Evolutionary conservation across 2,329 filamentous ascomycete genomes (phyloP), one percentile per base, ranked within the genome.

Genomic region (Coleophoma cylindrospora): DNA sequence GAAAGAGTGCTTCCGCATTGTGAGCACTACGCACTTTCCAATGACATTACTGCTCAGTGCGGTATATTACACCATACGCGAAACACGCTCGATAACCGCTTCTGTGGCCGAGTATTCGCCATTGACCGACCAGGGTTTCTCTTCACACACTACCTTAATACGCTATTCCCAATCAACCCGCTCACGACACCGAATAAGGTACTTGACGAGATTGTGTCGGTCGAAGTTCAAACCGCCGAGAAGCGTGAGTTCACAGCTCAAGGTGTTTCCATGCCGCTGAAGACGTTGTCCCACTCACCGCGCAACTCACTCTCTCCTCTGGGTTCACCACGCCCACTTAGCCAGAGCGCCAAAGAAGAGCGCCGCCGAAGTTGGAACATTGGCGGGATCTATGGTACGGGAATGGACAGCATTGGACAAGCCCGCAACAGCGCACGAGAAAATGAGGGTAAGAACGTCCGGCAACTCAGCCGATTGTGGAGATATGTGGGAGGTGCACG

Each of bases 11-110:
- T 91, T 47, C 74, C 77, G 12, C 76, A 90, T 57, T 83, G 91
- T 34, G 88, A 92, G 67, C 88, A 92, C 66, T 92, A 90, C 61
- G 84, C 83, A 3, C 86, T 90, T 61, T 75, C 75, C 13, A 77
- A 74, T n/a, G 88, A 92, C 59, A 86, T 89, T 54, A 86, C 91
- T 2, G 78, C 86, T 3, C 70, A 82, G 6, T 88, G 84, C 75
- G 88, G 87, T 2, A 80, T 89, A 13, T 71, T 91, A 40, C 79
- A 86, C 63, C 88, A 43, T 40, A 51, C 38, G 21, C 49, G 12
- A 10, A 44, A 12, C 19, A 47, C 21, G 32, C 50, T 48, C 27
- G 48, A 48, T 14, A 53, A 50, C 36, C 48, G 50, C 3, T 49
- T 55, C 33, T 53, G 52, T 27, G 54, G 54, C 5, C 49, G 54